Evolutionary conservation across 2,329 filamentous ascomycete species (phyloP), one percentile per base, ranked within the genome.

Genomic region (Chaetomium strumarium): DNA sequence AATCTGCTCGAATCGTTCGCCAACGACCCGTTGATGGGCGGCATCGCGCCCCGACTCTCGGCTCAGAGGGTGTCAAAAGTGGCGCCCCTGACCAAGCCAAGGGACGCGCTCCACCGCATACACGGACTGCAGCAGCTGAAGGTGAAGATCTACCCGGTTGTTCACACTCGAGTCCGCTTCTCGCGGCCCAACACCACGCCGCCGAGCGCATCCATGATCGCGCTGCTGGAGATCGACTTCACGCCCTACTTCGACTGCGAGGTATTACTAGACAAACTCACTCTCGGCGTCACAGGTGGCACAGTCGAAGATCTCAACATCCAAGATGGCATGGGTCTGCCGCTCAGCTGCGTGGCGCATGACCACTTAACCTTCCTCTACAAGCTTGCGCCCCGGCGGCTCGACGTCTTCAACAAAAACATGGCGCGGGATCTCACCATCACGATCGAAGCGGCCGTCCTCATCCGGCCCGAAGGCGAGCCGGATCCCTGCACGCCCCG

Each of bases 281-380:
- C 73, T 1, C 70, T 90, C 29, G 68, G 72, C 1, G 72, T 88
- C 13, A 69, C 72, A 31, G 80, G 82, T 20, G 83, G 82, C 43
- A 69, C 68, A 13, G 77, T 86, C 16, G 76, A 83, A 51, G 73
- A 80, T 52, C 75, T 86, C 13, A 81, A 79, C 56, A 67, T 69
- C 36, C 67, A 74, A 41, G 70, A 75, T 2, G 76, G 75, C 24
- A 67, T 81, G 55, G 55, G 63, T n/a, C 70, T 85, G 17, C 80
- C 83, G 5, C 70, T 85, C 24, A 73, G 74, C 39, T 85, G 84
- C 64, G 81, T 82, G 13, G 80, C 86, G 14, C 84, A 86, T 60
- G 88, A 92, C 63, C 86, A 90, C 66, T 72, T 89, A 56, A 87
- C 85, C 1, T 83, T 90, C 60, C 72, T 91, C 49, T 92, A 90